Evolutionary conservation across 2,329 filamentous ascomycete species (phyloP).

Genomic region (Trichoderma asperellum): DNA sequence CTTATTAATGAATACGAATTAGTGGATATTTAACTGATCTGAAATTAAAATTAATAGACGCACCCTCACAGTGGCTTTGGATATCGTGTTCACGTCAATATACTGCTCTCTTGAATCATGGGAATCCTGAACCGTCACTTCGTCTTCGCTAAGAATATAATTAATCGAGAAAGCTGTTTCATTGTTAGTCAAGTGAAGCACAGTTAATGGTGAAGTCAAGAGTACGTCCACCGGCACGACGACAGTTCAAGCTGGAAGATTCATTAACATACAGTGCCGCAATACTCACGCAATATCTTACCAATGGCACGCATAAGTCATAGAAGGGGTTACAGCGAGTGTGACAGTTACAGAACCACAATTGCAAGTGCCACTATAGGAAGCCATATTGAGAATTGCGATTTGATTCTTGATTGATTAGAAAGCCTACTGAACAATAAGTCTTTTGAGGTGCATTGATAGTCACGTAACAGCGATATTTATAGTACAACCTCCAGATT

Average conservation of each 20-base stretch:
- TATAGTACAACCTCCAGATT: neutral
- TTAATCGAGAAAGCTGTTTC: constrained; percentile 2
- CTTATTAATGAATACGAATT: neutral
- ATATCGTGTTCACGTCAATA: neutral
- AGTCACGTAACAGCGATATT: neutral
- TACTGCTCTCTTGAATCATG: neutral
- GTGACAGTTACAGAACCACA: constrained; percentile 8
- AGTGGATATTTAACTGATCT: neutral
- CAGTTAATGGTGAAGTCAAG: neutral
- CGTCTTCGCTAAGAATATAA: neutral
- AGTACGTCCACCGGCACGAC: neutral
- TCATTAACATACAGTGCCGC: neutral
- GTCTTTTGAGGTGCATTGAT: neutral
- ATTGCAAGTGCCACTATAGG: neutral
- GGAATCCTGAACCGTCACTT: neutral
- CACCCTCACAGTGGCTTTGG: neutral
- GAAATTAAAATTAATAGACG: neutral
- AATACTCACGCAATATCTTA: neutral
- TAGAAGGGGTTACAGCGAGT: neutral
- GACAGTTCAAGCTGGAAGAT: neutral
- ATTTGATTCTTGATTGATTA: neutral
- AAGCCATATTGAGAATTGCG: neutral
- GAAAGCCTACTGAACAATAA: neutral
- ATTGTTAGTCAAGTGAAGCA: neutral
- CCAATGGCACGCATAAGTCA: neutral